These are phyloP conservation scores for Leishmania arabica DNA, from an alignment of 208 protist genomes.

Conservation along the genomic window DNA sequence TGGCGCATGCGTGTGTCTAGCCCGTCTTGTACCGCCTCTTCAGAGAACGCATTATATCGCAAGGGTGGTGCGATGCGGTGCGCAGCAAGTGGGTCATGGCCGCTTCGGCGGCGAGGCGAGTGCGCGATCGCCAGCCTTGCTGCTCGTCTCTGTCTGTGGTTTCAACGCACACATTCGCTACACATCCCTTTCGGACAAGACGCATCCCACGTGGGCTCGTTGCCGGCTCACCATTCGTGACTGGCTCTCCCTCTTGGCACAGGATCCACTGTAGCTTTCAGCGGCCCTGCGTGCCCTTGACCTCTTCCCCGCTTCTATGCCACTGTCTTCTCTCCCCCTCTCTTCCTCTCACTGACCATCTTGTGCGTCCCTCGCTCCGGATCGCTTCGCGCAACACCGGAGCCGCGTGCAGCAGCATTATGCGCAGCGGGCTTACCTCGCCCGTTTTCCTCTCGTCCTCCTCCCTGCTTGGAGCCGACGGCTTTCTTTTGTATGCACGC, in stretches of 20 bases:
- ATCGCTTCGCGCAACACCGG: background rate
- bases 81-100: background rate
- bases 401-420: background rate
- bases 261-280: background rate
- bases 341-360: background rate
- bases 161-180: background rate
- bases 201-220: background rate
- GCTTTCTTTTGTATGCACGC: no score
- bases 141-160: background rate
- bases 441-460: background rate
- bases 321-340: background rate
- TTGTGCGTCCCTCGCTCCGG: background rate
- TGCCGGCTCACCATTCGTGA: background rate
- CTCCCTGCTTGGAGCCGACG: background rate
- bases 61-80: background rate
- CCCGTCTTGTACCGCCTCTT: background rate
- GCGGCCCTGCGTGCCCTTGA: background rate
- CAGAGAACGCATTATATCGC: background rate
- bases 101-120: background rate
- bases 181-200: background rate
- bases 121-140: background rate
- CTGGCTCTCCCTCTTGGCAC: background rate
- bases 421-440: background rate
- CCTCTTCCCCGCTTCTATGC: background rate
- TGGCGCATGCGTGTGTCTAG: background rate